These are phyloP conservation scores for Amanita thiersii DNA, from an alignment of 768 basidiomycete genomes.

Conservation along the genomic window DNA sequence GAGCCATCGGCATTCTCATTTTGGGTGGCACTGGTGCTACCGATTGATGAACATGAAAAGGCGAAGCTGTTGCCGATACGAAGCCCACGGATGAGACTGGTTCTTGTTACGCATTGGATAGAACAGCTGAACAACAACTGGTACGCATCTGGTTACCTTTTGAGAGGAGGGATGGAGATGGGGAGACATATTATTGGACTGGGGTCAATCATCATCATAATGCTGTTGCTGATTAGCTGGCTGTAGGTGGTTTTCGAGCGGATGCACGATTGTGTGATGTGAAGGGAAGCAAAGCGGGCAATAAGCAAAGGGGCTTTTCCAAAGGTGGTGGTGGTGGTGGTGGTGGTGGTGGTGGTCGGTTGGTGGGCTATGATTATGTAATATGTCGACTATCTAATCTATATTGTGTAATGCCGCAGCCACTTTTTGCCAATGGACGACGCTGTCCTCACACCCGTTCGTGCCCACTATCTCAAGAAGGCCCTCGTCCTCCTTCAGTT, in stretches of 20 bases:
- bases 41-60: conserved; percentile 88
- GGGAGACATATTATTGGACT: conserved; percentile 15
- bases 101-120: conserved; percentile 92
- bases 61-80: conserved; percentile 79
- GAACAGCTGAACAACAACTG: conserved; percentile 54
- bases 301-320: no score
- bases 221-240: conserved; percentile 22
- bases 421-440: not conserved
- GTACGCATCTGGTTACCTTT: conserved; percentile 23
- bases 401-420: no score
- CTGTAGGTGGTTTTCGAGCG: conserved; percentile 69
- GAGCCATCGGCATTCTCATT: conserved; percentile 73
- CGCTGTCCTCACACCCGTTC: conserved; percentile 68
- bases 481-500: conserved; percentile 85
- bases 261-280: conserved; percentile 44
- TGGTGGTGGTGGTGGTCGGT: no score
- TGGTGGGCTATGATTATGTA: no score
- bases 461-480: conserved; percentile 98
- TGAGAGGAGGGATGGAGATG: conserved; percentile 8
- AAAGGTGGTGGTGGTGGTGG: no score
- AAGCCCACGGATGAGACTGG: conserved; percentile 67
- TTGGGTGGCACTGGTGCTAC: conserved; percentile 87
- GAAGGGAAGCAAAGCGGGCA: no score
- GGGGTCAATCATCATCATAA: conserved; percentile 22
- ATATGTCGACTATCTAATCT: no score